phyloP scores from a whole-genome alignment of 345 rosid genomes.

The Melaleuca quinquenervia region DNA sequence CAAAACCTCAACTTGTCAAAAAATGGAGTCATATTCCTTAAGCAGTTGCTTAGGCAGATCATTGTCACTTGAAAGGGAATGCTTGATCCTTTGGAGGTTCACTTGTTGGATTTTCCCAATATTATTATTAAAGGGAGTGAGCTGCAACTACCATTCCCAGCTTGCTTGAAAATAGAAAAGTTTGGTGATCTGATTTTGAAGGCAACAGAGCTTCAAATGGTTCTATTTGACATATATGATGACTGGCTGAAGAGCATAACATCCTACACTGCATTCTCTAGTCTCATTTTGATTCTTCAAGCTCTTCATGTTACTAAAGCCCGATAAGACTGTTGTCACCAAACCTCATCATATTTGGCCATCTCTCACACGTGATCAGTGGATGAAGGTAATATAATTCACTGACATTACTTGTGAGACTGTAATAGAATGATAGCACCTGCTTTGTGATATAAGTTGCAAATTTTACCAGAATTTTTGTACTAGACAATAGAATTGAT shows the following conservation, averaged over 20 bases:
- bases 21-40: no score
- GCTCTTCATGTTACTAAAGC: conserved; percentile 95
- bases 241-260: conserved; percentile 98
- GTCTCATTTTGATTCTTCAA: conserved; percentile 93
- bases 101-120: conserved; percentile 96
- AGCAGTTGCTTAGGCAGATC: no score
- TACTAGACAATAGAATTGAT: not conserved
- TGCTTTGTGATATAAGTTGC: not conserved
- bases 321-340: conserved; percentile 89
- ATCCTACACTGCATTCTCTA: conserved; percentile 96
- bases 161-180: conserved; percentile 98
- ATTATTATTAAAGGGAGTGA: conserved; percentile 99
- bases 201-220: conserved; percentile 98
- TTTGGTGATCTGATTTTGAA: conserved; percentile 90
- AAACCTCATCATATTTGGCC: conserved; percentile 99
- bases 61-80: conserved; percentile 97
- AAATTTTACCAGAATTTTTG: not conserved
- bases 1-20: no score
- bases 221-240: conserved; percentile 88
- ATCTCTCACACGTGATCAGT: conserved; percentile 87
- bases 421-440: not conserved
- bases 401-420: not conserved
- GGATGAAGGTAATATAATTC: conserved; percentile 72
- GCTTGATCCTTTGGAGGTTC: conserved; percentile 97
- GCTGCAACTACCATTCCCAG: conserved; percentile 96